Percentiles rank a stretch among this genome's conserved stretches.
Conservation (phyloP, 805 yeast genomes). For the Ogataea trehaloabstinens region DNA sequence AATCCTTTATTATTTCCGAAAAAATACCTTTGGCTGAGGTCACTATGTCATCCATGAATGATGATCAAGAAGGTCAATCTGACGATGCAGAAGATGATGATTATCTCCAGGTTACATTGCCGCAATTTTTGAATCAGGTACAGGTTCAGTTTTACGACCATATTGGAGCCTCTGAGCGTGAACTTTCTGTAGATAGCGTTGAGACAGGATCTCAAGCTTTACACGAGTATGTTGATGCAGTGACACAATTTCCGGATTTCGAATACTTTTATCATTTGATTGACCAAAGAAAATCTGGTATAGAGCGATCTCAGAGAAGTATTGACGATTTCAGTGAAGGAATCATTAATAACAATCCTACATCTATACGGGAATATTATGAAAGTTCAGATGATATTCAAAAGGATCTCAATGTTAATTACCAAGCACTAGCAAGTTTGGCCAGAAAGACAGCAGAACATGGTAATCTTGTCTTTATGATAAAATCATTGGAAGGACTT, state of each 20-base stretch:
- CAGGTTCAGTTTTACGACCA: constrained; percentile 31
- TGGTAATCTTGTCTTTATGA: constrained; percentile 29
- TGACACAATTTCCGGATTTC: constrained; percentile 28
- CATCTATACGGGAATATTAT: constrained; percentile 31
- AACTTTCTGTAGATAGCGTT: constrained; percentile 12
- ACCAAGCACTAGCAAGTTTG: constrained; percentile 31
- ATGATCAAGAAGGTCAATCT: constrained; percentile 19
- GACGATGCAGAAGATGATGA: constrained; percentile 27
- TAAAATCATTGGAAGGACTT: constrained; percentile 27
- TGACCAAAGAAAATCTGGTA: constrained; percentile 27
- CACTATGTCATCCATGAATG: constrained; percentile 19
- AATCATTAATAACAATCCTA: constrained; percentile 31
- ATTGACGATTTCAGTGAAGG: constrained; percentile 27
- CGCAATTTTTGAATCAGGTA: constrained; percentile 27
- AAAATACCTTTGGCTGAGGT: constrained; percentile 32
- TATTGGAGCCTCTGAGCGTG: constrained; percentile 31
- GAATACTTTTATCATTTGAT: constrained; percentile 30
- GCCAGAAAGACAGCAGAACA: constrained; percentile 30
- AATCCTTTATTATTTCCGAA: constrained; percentile 26
- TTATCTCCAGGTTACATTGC: constrained; percentile 27
- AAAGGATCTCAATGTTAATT: constrained; percentile 26
- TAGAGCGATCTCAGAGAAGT: constrained; percentile 24
- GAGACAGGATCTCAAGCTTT: constrained; percentile 19
- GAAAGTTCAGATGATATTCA: constrained; percentile 24
- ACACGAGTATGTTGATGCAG: constrained; percentile 29